Base-by-base conservation (phyloP, 768 basidiomycete species). In the Mrakia frigida region DNA sequence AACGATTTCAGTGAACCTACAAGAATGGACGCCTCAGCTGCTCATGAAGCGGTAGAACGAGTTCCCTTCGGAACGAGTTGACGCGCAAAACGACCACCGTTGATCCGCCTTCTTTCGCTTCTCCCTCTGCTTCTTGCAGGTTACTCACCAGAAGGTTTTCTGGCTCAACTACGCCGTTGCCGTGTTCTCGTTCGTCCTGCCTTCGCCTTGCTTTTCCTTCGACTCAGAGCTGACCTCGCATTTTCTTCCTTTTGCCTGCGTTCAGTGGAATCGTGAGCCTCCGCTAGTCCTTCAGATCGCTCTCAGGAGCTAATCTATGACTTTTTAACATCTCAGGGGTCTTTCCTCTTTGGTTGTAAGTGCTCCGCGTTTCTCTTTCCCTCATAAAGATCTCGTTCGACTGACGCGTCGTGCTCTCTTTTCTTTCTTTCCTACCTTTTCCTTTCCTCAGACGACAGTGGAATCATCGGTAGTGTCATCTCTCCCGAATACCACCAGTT, bases 401-500 rank as follows among this genome's bases (percentile, higher is more conserved):
- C 65, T 41, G 37, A 68, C 46, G 46, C 46, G 46, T 39, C 37
- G 63, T 21, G 21, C 18, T 37, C 37, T 6, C 35, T 23, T 9
- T 31, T 5, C 33, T 23, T 33, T 14, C 5, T 10, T 50, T 37
- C 35, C 14, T 9, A 28, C 28, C 7, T 28, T 10, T 2, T 33
- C 25, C 33, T 13, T 14, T 7, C 53, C 11, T 37, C 50, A 71
- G 46, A 71, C 53, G 70, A 71, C 50, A 50, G 43, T 71, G 70
- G 70, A 31, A 71, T 71, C 50, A 71, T 71, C 9, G n/a, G 28
- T 33, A 39, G 35, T n/a, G 69, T 70, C 23, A 70, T 70, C 14
- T 70, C 69, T 6, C 69, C 50, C n/a, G 35, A 31, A 25, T n/a
- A 33, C 33, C 39, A 46, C 28, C 50, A 31, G 41, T 71, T 52